Conservation (phyloP, 1,284 basidiomycete genomes). For the Pisolithus thermaeus region DNA sequence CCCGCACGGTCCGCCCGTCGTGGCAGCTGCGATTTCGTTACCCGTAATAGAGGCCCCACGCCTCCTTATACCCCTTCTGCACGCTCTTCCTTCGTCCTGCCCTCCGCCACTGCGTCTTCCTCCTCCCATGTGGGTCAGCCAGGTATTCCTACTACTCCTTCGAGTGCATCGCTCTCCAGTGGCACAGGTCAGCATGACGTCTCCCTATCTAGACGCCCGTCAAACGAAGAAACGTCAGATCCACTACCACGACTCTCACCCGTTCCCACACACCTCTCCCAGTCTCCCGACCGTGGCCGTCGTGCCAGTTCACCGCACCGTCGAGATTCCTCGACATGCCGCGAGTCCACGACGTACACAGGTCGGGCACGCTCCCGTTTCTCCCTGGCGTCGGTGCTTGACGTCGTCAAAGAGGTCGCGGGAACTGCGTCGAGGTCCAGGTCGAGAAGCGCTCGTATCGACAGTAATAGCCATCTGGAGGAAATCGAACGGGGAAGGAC, state of each 20-base stretch:
- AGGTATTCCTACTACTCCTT: slow-evolving; percentile 10
- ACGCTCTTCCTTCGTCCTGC: background rate
- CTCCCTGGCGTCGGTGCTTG: slow-evolving; percentile 34
- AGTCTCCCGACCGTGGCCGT: background rate
- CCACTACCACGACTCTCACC: slow-evolving; percentile 3
- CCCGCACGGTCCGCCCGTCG: slow-evolving; percentile 13
- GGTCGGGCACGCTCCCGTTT: slow-evolving; percentile 32
- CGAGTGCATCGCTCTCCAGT: slow-evolving; percentile 2
- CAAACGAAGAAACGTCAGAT: slow-evolving; percentile 24
- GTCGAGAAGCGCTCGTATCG: background rate
- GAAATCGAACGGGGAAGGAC: slow-evolving; percentile 22
- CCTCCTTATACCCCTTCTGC: background rate
- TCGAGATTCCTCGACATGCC: background rate
- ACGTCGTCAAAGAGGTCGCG: slow-evolving; percentile 30
- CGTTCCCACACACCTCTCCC: background rate
- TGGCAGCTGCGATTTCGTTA: slow-evolving; percentile 30
- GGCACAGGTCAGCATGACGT: background rate
- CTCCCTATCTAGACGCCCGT: slow-evolving; percentile 30
- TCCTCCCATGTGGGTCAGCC: no score
- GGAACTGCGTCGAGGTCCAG: slow-evolving; percentile 8
- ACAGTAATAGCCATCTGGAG: background rate
- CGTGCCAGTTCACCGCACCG: background rate
- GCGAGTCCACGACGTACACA: background rate
- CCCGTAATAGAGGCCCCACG: slow-evolving; percentile 1
- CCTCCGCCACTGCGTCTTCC: background rate